Conservation (phyloP, 2,329 filamentous ascomycete genomes). For the Akanthomyces dipterigenus region DNA sequence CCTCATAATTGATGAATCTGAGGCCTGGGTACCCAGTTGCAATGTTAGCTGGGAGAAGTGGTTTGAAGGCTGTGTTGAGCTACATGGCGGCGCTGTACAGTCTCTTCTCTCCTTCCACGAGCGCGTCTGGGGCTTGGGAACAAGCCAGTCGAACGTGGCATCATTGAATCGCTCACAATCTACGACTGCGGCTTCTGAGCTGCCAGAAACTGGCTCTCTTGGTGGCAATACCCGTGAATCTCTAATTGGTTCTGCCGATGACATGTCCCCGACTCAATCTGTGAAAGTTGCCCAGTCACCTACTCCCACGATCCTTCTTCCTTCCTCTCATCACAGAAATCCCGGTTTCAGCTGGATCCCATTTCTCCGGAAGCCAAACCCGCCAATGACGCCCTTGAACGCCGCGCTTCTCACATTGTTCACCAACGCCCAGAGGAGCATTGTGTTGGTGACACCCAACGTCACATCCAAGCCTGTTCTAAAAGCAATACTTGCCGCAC, state of each 20-base stretch:
- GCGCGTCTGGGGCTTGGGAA: slow-evolving; percentile 52
- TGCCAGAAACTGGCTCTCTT: neutral
- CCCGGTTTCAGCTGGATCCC: slow-evolving; percentile 55
- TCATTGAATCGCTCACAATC: neutral
- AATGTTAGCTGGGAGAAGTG: slow-evolving; percentile 86
- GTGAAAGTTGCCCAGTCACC: slow-evolving; percentile 19
- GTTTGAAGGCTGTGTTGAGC: slow-evolving; percentile 70
- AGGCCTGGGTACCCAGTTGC: slow-evolving; percentile 67
- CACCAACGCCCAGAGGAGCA: slow-evolving; percentile 45
- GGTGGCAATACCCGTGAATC: neutral
- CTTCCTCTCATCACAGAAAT: slow-evolving; percentile 66
- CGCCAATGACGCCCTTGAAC: slow-evolving; percentile 63
- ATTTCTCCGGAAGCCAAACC: slow-evolving; percentile 40
- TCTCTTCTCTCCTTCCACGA: slow-evolving; percentile 62
- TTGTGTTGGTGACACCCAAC: slow-evolving; percentile 73
- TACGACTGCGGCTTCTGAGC: neutral
- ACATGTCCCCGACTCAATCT: slow-evolving; percentile 22
- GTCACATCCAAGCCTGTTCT: slow-evolving; percentile 63
- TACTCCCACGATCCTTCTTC: slow-evolving; percentile 58
- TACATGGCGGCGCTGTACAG: slow-evolving; percentile 55
- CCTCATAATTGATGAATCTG: slow-evolving; percentile 61
- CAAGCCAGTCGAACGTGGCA: slow-evolving; percentile 15
- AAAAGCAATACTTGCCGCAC: slow-evolving; percentile 50
- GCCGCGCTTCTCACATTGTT: slow-evolving; percentile 56
- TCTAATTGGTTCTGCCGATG: neutral